Base-by-base conservation (phyloP, 805 yeast species). In the Suhomyces tanzawaensis region DNA sequence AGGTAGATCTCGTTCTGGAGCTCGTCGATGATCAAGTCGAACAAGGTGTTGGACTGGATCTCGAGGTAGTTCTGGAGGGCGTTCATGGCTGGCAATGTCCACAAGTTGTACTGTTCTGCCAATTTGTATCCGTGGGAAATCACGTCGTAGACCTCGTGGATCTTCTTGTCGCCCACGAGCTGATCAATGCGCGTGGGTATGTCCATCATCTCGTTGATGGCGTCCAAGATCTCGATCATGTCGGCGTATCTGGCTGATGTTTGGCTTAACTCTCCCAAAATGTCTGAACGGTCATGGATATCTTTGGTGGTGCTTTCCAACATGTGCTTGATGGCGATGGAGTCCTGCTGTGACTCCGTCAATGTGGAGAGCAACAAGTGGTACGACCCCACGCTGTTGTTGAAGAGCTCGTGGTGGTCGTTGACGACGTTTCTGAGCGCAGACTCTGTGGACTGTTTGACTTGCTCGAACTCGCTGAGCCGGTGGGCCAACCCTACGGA, bases 401-500 rank as follows among this genome's bases (percentile, higher is more conserved):
- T 89, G 63, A 91, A 89, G 1, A 87, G 81, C 55, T 86, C 90
- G 56, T 81, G 82, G 55, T 88, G 85, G 37, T 81, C 85, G 47
- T 82, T 83, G 19, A 90, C 96, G 2, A 90, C 86, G 17, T 61
- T 63, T 42, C 82, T 76, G 36, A 91, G 66, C 18, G 80, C 75
- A 13, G 55, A 55, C 12, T 81, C 76, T 9, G 90, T 74, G 37
- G 75, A 66, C 17, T 66, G 64, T 44, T 82, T 78, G 31, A 88
- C 60, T 33, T 74, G 72, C 29, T 72, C 66, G 48, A 91, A 91
- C 44, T 86, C 89, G 1, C 71, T 71, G 41, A 72, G 71, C 42
- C 82, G 77, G 51, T 81, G 82, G 0, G 95, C 95, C 51, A 86
- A 64, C 0, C 98, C 98, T n/a, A 89, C 93, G 0, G 95, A 85